Evolutionary conservation across 495 filamentous ascomycete species (phyloP).

Genomic region (Aspergillus bridgeri): DNA sequence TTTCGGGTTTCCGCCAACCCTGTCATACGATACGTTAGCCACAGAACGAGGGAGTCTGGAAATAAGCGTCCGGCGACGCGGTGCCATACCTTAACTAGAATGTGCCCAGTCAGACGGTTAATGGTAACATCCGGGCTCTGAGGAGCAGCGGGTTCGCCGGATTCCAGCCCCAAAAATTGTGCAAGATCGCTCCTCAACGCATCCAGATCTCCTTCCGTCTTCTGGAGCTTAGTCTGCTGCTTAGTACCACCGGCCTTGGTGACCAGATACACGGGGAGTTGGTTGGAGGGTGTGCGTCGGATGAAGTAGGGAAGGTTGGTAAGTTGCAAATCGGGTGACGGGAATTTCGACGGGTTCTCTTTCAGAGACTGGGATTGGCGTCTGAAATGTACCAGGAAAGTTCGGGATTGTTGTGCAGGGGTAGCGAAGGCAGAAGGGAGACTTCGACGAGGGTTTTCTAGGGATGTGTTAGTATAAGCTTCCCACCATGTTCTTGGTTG

Average conservation of each 20-base stretch:
- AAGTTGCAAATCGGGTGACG: slow-evolving; percentile 30
- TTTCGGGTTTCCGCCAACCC: slow-evolving; percentile 52
- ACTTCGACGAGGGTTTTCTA: slow-evolving; percentile 22
- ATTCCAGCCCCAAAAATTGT: slow-evolving; percentile 43
- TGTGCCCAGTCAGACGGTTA: slow-evolving; percentile 59
- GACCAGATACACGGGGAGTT: slow-evolving; percentile 76
- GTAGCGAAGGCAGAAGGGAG: slow-evolving; percentile 16
- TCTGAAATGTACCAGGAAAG: slow-evolving; percentile 41
- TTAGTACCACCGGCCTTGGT: slow-evolving; percentile 74
- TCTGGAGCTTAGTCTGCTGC: slow-evolving; percentile 70
- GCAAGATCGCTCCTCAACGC: slow-evolving; percentile 53
- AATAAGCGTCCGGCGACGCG: neutral
- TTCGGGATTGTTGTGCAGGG: slow-evolving; percentile 33
- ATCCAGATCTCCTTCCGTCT: slow-evolving; percentile 67
- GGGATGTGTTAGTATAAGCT: slow-evolving; percentile 11
- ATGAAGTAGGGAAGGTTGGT: slow-evolving; percentile 66
- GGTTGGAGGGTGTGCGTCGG: slow-evolving; percentile 62
- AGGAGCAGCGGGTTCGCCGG: slow-evolving; percentile 20
- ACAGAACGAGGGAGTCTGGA: neutral
- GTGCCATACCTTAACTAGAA: slow-evolving; percentile 56
- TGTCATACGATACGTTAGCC: slow-evolving; percentile 16
- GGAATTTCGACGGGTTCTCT: slow-evolving; percentile 30
- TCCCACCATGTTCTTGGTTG: neutral
- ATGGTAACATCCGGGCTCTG: slow-evolving; percentile 47
- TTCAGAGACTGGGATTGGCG: slow-evolving; percentile 39